Percentiles rank a stretch among this genome's conserved stretches.
Evolutionary conservation across 202 grass and related monocot species (phyloP).

Genomic region (Carex sylvatica): DNA sequence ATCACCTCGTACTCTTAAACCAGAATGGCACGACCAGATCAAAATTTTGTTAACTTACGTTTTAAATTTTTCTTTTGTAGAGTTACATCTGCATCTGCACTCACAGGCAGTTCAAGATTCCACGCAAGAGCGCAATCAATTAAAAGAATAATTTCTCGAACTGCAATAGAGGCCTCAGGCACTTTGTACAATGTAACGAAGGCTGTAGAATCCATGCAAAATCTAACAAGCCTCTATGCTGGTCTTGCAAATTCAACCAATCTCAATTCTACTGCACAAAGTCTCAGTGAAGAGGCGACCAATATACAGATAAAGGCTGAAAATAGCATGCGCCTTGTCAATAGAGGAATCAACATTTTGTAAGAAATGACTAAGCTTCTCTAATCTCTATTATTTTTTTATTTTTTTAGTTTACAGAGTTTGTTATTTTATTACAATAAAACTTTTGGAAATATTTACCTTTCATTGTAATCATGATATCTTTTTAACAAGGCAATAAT

Average conservation of each 20-base stretch:
- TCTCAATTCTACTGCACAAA: slow-evolving; percentile 59
- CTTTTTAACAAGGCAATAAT: background rate
- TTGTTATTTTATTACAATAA: background rate
- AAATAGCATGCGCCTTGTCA: slow-evolving; percentile 61
- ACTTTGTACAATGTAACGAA: slow-evolving; percentile 76
- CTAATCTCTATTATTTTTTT: background rate
- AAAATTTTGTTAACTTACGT: background rate
- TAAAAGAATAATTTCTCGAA: slow-evolving; percentile 48
- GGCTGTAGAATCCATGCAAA: slow-evolving; percentile 59
- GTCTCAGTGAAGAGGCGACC: slow-evolving; percentile 55
- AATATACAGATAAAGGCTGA: slow-evolving; percentile 61
- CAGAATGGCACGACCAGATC: background rate
- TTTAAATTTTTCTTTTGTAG: slow-evolving; percentile 27
- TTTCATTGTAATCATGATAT: background rate
- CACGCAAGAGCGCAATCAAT: slow-evolving; percentile 63
- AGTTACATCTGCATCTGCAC: slow-evolving; percentile 38
- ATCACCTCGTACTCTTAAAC: background rate
- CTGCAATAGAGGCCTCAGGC: slow-evolving; percentile 50
- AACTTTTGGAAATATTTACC: background rate
- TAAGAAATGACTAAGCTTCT: slow-evolving; percentile 38
- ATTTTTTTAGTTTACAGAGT: background rate
- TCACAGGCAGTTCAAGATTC: slow-evolving; percentile 42
- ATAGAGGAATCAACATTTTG: slow-evolving; percentile 64
- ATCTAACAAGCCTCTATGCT: slow-evolving; percentile 43
- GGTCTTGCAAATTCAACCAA: slow-evolving; percentile 41